A percentile compares a stretch with the other conserved stretches of the same genome.
phyloP scores from a whole-genome alignment of 2,329 filamentous ascomycete species.

The Neofusicoccum laricinum region DNA sequence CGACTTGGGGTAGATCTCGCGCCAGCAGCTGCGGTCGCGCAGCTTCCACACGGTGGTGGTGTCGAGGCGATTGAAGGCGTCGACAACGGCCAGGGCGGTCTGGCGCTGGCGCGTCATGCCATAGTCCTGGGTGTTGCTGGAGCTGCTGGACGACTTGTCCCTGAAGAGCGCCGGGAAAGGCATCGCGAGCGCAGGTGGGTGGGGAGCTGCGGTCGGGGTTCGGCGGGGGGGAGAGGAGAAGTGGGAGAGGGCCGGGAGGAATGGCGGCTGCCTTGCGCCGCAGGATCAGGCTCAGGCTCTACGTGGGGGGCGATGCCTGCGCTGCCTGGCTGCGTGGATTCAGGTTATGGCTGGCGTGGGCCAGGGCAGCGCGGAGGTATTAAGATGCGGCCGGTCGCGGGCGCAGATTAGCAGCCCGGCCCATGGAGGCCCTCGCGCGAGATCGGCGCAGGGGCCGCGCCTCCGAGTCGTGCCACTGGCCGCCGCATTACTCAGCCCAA shows the following conservation, averaged over 20 bases:
- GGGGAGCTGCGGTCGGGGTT: not conserved
- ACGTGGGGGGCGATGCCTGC: not conserved
- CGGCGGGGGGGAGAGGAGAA: not conserved
- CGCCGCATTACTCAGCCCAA: not conserved
- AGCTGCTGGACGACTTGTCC: not conserved
- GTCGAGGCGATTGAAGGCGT: constrained; percentile 16
- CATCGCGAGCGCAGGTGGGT: not conserved
- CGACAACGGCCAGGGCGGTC: constrained; percentile 21
- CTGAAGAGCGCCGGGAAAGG: not conserved
- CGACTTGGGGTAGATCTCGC: constrained; percentile 14
- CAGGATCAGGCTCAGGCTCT: no score
- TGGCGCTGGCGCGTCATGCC: constrained; percentile 24
- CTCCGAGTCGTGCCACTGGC: constrained; percentile 4
- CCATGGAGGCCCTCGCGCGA: not conserved
- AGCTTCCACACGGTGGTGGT: constrained; percentile 2
- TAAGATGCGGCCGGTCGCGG: not conserved
- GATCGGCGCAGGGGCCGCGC: not conserved
- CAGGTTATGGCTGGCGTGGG: not conserved
- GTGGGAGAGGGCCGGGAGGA: not conserved
- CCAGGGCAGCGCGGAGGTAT: constrained; percentile 10
- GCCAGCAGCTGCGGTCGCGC: constrained; percentile 4
- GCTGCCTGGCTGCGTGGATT: not conserved
- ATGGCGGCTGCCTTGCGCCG: not conserved
- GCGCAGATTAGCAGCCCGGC: constrained; percentile 4
- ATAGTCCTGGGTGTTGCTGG: not conserved